A percentile compares a stretch with the other conserved stretches of the same genome.
These are phyloP conservation scores for Xanthoceras sorbifolium DNA, from an alignment of 345 rosid genomes.

Conservation along the genomic window DNA sequence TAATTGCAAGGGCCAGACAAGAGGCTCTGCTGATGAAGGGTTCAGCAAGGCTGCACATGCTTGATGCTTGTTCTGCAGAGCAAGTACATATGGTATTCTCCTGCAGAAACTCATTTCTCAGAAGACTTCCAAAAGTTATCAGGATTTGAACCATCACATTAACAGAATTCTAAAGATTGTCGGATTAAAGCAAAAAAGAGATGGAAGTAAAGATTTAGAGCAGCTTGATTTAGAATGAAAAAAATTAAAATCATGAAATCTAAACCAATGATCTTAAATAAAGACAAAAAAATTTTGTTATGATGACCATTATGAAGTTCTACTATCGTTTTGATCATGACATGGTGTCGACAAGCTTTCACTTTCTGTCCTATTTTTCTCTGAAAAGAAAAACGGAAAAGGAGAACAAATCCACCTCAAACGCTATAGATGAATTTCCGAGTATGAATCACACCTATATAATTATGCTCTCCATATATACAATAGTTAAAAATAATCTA, in stretches of 20 bases:
- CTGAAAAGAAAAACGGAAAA: background rate
- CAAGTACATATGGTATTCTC: slow-evolving; percentile 53
- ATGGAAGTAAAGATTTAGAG: too few relatives aligned
- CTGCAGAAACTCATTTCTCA: slow-evolving; percentile 24
- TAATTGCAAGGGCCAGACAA: slow-evolving; percentile 52
- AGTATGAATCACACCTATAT: background rate
- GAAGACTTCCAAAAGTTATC: background rate
- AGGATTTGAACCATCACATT: background rate
- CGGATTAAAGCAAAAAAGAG: background rate
- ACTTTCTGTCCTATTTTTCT: too few relatives aligned
- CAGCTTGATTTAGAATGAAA: too few relatives aligned
- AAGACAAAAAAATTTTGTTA: too few relatives aligned
- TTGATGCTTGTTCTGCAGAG: slow-evolving; percentile 50
- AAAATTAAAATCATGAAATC: too few relatives aligned
- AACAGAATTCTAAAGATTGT: background rate
- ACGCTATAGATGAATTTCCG: background rate
- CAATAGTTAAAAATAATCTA: background rate
- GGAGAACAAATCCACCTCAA: background rate
- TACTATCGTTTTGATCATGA: too few relatives aligned
- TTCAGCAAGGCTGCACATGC: slow-evolving; percentile 48
- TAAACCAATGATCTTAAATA: too few relatives aligned
- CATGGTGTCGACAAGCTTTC: too few relatives aligned
- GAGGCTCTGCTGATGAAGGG: slow-evolving; percentile 52
- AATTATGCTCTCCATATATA: background rate
- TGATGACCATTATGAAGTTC: too few relatives aligned